Conservation (phyloP, 164 flowering plant species). For the Paratinospora sagittata region DNA sequence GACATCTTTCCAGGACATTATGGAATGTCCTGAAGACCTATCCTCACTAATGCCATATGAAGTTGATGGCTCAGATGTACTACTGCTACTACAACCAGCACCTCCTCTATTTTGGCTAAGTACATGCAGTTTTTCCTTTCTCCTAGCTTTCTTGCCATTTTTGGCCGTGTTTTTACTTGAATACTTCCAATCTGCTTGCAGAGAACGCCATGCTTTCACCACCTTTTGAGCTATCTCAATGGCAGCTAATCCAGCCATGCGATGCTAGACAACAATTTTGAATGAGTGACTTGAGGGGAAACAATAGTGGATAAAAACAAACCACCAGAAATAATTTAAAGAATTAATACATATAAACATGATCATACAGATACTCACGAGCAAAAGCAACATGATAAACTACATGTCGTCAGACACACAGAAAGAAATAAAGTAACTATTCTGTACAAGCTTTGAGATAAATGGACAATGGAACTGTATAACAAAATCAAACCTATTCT, state of each 20-base stretch:
- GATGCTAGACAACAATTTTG: conserved; percentile 53
- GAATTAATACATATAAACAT: neutral
- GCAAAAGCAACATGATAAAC: neutral
- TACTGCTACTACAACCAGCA: conserved; percentile 81
- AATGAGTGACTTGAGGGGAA: neutral
- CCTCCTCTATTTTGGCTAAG: conserved; percentile 91
- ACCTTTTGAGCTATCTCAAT: conserved; percentile 98
- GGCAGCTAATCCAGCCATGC: conserved; percentile 99
- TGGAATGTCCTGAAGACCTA: conserved; percentile 31
- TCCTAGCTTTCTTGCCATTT: conserved; percentile 53
- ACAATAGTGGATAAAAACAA: neutral
- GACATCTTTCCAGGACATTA: conserved; percentile 78
- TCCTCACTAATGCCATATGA: conserved; percentile 50
- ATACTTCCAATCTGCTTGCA: conserved; percentile 72
- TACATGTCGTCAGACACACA: neutral
- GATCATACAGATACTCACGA: neutral
- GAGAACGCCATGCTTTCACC: conserved; percentile 82
- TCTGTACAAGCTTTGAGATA: neutral
- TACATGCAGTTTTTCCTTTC: conserved; percentile 48
- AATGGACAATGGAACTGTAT: neutral
- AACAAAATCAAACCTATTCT: neutral
- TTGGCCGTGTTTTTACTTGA: conserved; percentile 51
- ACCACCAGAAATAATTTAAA: neutral
- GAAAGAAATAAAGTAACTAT: neutral
- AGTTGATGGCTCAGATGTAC: conserved; percentile 60